Conservation (phyloP, 176 grass and related monocot species). For the Avena insularis region DNA sequence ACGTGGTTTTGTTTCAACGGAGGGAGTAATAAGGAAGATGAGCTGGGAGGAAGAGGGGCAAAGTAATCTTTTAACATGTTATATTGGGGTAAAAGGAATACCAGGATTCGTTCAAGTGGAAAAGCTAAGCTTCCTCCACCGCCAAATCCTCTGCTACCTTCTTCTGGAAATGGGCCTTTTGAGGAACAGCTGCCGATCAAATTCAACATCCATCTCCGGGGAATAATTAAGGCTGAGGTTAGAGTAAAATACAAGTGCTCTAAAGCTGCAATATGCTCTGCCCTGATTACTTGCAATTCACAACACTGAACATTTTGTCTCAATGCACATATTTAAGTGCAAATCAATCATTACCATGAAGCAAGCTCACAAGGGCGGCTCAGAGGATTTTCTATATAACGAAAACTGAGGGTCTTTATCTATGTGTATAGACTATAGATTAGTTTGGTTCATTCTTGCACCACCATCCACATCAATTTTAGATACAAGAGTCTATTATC, state of each 20-base stretch:
- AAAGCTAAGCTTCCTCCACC: not conserved
- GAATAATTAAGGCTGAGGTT: not conserved
- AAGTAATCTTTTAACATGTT: not conserved
- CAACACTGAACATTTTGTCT: not conserved
- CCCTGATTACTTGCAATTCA: not conserved
- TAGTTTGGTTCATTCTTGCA: not conserved
- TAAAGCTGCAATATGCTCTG: not conserved
- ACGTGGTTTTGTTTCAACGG: too few relatives aligned
- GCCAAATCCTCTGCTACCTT: constrained; percentile 2
- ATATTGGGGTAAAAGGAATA: not conserved
- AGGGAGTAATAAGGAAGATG: not conserved
- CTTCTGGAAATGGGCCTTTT: not conserved
- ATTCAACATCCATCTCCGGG: not conserved
- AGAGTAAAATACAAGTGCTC: not conserved
- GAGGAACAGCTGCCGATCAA: not conserved
- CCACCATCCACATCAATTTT: not conserved
- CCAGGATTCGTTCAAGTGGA: not conserved
- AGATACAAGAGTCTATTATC: not conserved
- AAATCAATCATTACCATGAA: not conserved
- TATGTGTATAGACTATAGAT: not conserved
- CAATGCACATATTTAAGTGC: not conserved
- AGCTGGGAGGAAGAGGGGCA: not conserved
- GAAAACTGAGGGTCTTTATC: not conserved
- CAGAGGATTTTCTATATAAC: not conserved
- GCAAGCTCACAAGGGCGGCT: not conserved